phyloP scores from a whole-genome alignment of 768 basidiomycete genomes.

The Cystofilobasidium capitatum region DNA sequence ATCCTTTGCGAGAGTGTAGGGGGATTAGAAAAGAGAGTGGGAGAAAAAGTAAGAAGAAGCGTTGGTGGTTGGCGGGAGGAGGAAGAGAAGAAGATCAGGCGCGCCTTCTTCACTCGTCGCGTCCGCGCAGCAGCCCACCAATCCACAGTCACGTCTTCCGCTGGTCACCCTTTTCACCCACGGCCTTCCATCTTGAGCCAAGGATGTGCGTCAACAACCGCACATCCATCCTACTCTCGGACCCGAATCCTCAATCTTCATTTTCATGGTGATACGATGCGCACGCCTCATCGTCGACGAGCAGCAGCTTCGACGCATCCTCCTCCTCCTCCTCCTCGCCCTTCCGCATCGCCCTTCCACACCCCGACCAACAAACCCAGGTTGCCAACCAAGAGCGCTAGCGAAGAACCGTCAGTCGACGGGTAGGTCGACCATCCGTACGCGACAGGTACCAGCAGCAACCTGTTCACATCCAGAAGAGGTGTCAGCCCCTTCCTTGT shows the following conservation, averaged over 20 bases:
- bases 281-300: too few species aligned
- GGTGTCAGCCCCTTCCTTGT: background rate
- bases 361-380: conserved; percentile 49
- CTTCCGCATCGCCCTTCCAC: conserved; percentile 17
- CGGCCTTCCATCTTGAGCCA: too few species aligned
- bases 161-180: too few species aligned
- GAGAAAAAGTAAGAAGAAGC: background rate
- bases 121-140: background rate
- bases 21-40: background rate
- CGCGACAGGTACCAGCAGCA: conserved; percentile 56
- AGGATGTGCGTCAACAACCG: too few species aligned
- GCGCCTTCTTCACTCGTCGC: background rate
- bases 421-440: conserved; percentile 85
- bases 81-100: too few species aligned
- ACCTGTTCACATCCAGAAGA: conserved; percentile 46
- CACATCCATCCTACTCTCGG: too few species aligned
- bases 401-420: conserved; percentile 60
- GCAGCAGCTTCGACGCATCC: background rate
- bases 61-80: background rate
- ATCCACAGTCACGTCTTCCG: background rate
- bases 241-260: too few species aligned
- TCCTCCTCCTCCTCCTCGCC: background rate
- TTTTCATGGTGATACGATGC: too few species aligned
- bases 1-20: background rate
- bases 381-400: conserved; percentile 49